Evolutionary conservation across 2,329 filamentous ascomycete genomes (phyloP).

Genomic region (Colletotrichum tabaci): DNA sequence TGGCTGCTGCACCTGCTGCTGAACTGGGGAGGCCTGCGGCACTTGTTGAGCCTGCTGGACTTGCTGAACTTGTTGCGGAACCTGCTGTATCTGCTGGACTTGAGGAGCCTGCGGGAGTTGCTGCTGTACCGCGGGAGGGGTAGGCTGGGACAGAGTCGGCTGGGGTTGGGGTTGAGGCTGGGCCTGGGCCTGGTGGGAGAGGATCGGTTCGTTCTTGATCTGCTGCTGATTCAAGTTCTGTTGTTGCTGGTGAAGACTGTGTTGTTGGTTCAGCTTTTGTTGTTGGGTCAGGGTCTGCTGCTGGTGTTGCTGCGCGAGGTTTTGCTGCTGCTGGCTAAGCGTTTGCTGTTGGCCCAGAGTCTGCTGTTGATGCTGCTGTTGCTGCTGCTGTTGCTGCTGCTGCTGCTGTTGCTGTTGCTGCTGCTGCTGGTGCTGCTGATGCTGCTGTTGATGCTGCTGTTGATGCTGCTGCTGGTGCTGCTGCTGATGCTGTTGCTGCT

Average conservation of each 20-base stretch:
- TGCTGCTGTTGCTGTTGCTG: slow-evolving; percentile 49
- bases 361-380: slow-evolving; percentile 48
- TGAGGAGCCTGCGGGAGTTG: slow-evolving; percentile 44
- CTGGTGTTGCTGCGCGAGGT: slow-evolving; percentile 46
- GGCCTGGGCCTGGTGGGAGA: slow-evolving; percentile 34
- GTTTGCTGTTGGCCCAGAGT: slow-evolving; percentile 50
- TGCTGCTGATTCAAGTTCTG: slow-evolving; percentile 47
- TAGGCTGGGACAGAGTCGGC: slow-evolving; percentile 40
- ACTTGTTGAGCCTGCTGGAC: slow-evolving; percentile 45
- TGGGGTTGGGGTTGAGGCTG: slow-evolving; percentile 42
- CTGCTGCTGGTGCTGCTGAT: slow-evolving; percentile 45
- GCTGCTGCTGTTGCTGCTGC: slow-evolving; percentile 42
- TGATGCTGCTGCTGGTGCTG: slow-evolving; percentile 52
- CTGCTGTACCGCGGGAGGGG: slow-evolving; percentile 31
- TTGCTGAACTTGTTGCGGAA: slow-evolving; percentile 49
- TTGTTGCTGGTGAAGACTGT: slow-evolving; percentile 50
- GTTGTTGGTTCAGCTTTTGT: slow-evolving; percentile 50
- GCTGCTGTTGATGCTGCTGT: slow-evolving; percentile 50
- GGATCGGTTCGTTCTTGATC: slow-evolving; percentile 46
- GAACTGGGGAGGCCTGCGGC: slow-evolving; percentile 41
- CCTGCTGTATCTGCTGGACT: slow-evolving; percentile 44
- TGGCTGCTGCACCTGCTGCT: slow-evolving; percentile 54
- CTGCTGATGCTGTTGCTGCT: slow-evolving; percentile 49
- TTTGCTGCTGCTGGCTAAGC: slow-evolving; percentile 49
- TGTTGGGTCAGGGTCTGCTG: slow-evolving; percentile 52